Evolutionary conservation across 2,329 filamentous ascomycete species (phyloP).

Genomic region (Colletotrichum tanaceti): DNA sequence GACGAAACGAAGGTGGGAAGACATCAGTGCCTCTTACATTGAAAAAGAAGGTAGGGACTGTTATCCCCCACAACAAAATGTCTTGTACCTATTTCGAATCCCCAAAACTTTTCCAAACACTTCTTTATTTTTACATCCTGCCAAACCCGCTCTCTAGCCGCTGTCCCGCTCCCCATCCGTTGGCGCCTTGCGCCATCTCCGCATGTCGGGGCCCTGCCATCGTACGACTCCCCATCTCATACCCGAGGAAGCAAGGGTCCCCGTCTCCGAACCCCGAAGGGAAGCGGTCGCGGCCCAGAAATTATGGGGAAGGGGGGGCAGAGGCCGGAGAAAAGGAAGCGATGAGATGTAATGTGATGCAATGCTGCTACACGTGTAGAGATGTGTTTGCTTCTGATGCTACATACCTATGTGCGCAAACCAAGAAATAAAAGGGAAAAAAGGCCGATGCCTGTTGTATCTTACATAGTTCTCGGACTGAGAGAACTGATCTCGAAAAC

Average conservation of each 20-base stretch:
- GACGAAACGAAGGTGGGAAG: background rate
- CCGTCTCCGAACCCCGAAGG: slow-evolving; percentile 34
- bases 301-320: slow-evolving; percentile 12
- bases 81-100: slow-evolving; percentile 2
- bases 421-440: no score
- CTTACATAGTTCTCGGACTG: background rate
- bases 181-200: slow-evolving; percentile 9
- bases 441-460: background rate
- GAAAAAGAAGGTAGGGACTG: background rate
- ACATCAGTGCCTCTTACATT: background rate
- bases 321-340: slow-evolving; percentile 25
- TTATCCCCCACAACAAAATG: background rate
- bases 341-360: background rate
- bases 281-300: slow-evolving; percentile 24
- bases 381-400: background rate
- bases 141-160: slow-evolving; percentile 1
- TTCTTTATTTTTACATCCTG: background rate
- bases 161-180: slow-evolving; percentile 17
- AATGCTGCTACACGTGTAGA: no score
- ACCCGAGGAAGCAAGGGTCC: slow-evolving; percentile 15
- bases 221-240: slow-evolving; percentile 35
- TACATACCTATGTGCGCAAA: background rate
- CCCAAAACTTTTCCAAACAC: background rate
- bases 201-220: slow-evolving; percentile 21
- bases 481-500: background rate